Base-by-base conservation (phyloP, 371 early-diverging fungal species). In the Lichtheimia hyalospora region DNA sequence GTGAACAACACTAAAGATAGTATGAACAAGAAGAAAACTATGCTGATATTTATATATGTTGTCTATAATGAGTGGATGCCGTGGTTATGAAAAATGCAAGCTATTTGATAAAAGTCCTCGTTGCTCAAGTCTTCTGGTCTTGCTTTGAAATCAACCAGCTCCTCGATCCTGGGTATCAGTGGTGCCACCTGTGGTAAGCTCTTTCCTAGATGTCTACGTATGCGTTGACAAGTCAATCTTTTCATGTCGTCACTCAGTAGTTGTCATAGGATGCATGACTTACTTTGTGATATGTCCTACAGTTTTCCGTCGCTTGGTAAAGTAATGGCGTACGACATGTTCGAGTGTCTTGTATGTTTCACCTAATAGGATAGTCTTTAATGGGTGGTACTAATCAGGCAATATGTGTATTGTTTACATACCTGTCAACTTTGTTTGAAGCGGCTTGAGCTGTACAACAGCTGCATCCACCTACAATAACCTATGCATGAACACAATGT, bases 221-320 rank as follows among this genome's bases (percentile, higher is more conserved):
- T 5, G n/a, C 15, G 49, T 20, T 55, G 8, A 5, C 15, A 41
- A 62, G 23, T 14, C 34, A 16, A 42, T 43, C 14, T 16, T 40
- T 18, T 1, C n/a, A 43, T 8, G 10, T 34, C 34, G 10, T 34
- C 34, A 34, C n/a, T n/a, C n/a, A n/a, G n/a, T n/a, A n/a, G n/a
- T n/a, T n/a, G n/a, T 8, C 34, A 5, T 8, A 10, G 34, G 8
- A 34, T 34, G 34, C 10, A 34, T n/a, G 12, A 44, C 50, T 58
- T 69, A 79, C 77, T 79, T 84, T 41, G 86, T 81, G 16, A 83
- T 89, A 39, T 86, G 72, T 1, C 86, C 82, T 48, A 92, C 67
- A 12, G 90, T 89, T 66, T 92, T 92, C 51, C 92, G 77, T 58
- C 89, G 67, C 64, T 87, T 88, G 57, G 84, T 84, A 65, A 90